Base-by-base conservation (phyloP, 2,329 filamentous ascomycete genomes). In the Aureobasidium sp. region DNA sequence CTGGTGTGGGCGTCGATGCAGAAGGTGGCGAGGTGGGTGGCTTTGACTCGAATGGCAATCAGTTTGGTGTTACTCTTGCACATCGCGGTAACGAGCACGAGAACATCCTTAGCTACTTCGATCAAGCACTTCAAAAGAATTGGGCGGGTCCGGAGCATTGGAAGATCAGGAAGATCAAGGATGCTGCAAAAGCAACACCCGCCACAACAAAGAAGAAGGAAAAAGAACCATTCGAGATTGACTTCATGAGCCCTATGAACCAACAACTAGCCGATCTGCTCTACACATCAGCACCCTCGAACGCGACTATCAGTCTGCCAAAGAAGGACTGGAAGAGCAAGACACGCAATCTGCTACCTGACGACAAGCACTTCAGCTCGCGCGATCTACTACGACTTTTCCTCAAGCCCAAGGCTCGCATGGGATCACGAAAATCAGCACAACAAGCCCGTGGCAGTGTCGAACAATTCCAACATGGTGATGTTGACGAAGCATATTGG, bases 61-160 rank as follows among this genome's bases (percentile, higher is more conserved):
- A 90, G 66, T 97, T 91, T 71, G 82, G 87, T 27, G 84, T 97
- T 8, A 89, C 89, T n/a, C 85, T 96, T 78, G 84, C 84, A 44
- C 88, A 88, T 68, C 69, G 71, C 10, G 78, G 81, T 17, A 85
- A 85, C 61, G 81, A 82, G 56, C 92, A 97, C 71, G 91, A 97
- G 68, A 93, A 96, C 69, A 96, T 99, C 63, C 82, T 99, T n/a
- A 89, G 90, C 71, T 99, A 97, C 77, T 99, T 99, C 71, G 94
- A 99, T 73, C 91, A 96, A 71, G 92, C 93, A 2, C 78, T 97
- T 47, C 90, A 94, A 72, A 97, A 96, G 82, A 97, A 97, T 71
- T 99, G 94, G 93, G 88, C 89, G 6, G 95, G 92, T 53, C 93
- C 94, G n/a, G 94, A 97, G 73, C 94, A 99, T 75, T 99, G 94